phyloP scores from a whole-genome alignment of 768 basidiomycete species.

The Pholiota molesta region DNA sequence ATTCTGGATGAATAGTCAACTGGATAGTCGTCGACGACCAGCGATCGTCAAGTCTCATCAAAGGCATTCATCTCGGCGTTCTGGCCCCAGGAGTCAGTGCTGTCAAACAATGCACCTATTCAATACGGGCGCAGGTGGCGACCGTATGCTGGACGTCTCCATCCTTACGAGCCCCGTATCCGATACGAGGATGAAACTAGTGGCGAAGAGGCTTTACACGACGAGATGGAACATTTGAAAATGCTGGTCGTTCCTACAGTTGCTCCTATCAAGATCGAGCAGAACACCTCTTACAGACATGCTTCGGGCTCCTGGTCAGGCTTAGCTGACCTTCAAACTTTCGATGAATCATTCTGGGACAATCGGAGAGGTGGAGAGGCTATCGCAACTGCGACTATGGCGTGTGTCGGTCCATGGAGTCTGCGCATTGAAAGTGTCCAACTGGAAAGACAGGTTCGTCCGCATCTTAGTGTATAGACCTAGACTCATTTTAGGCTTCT shows the following conservation, averaged over 20 bases:
- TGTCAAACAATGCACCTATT: constrained; percentile 66
- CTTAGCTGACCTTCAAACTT: constrained; percentile 55
- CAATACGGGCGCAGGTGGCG: constrained; percentile 64
- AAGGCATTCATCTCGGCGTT: constrained; percentile 68
- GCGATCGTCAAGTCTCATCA: constrained; percentile 72
- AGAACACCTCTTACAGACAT: constrained; percentile 57
- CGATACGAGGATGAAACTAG: constrained; percentile 22
- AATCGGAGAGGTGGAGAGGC: constrained; percentile 57
- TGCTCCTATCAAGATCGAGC: constrained; percentile 58
- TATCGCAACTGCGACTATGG: constrained; percentile 51
- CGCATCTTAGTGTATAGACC: background rate
- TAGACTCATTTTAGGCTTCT: constrained; percentile 7
- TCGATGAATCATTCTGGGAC: constrained; percentile 57
- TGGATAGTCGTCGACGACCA: constrained; percentile 63
- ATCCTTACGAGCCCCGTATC: constrained; percentile 57
- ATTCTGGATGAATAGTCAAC: constrained; percentile 47
- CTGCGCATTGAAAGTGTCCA: constrained; percentile 53
- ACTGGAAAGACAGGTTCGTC: constrained; percentile 51
- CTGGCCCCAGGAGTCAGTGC: constrained; percentile 60
- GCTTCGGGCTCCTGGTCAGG: constrained; percentile 43
- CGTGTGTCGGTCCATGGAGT: constrained; percentile 58
- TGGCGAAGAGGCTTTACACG: constrained; percentile 24
- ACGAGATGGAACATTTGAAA: constrained; percentile 62
- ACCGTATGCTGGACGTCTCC: constrained; percentile 81
- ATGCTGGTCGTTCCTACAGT: constrained; percentile 70